Conservation (phyloP, 2,329 filamentous ascomycete species). For the Xylariaceae sp. region DNA sequence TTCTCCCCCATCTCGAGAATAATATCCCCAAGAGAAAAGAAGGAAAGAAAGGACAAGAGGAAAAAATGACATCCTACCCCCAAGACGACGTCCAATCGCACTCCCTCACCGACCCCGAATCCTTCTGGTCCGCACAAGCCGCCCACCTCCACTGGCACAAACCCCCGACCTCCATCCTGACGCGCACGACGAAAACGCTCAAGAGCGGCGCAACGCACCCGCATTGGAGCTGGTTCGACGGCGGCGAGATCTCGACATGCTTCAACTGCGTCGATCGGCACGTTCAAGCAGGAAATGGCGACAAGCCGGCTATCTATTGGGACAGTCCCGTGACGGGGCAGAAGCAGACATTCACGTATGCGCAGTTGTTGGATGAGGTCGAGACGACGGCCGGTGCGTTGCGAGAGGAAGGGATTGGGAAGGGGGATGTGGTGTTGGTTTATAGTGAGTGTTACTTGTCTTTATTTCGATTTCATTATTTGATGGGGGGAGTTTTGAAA, state of each 20-base stretch:
- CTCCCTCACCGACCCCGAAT: conserved; percentile 63
- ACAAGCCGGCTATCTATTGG: conserved; percentile 72
- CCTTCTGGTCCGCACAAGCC: conserved; percentile 73
- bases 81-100: conserved; percentile 48
- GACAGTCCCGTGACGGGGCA: conserved; percentile 77
- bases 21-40: neutral
- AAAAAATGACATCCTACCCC: conserved; percentile 26
- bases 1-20: neutral
- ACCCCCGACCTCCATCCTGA: conserved; percentile 59
- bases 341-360: conserved; percentile 71
- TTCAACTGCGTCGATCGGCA: conserved; percentile 91
- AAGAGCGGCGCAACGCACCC: conserved; percentile 58
- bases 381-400: conserved; percentile 77
- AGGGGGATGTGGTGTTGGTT: conserved; percentile 80
- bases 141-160: conserved; percentile 76
- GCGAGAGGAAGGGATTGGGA: conserved; percentile 72
- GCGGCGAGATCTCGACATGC: conserved; percentile 81
- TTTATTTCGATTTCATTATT: neutral
- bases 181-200: conserved; percentile 57
- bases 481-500: neutral
- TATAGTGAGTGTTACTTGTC: conserved; percentile 59
- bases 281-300: conserved; percentile 71
- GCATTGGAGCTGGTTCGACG: conserved; percentile 87
- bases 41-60: neutral
- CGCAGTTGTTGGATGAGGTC: conserved; percentile 70